These are phyloP conservation scores for Wallacemonas collosoma DNA, from an alignment of 208 protist genomes.

Conservation along the genomic window DNA sequence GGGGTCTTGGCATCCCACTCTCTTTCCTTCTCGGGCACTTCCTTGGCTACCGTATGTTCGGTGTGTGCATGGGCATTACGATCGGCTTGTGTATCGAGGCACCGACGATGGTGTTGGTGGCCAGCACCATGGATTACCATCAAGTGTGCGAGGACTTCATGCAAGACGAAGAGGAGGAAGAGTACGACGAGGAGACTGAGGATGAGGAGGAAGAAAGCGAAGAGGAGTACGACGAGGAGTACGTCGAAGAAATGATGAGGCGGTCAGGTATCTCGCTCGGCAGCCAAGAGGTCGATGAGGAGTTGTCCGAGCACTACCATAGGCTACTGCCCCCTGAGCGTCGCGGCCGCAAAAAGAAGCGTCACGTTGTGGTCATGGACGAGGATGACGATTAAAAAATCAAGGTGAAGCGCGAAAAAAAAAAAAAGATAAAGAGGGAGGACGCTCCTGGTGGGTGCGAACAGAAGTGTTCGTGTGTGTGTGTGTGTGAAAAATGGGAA, in stretches of 20 bases:
- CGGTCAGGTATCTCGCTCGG: conserved; percentile 67
- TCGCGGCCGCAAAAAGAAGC: conserved; percentile 26
- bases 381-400: conserved; percentile 33
- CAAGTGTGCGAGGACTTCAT: conserved; percentile 66
- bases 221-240: conserved; percentile 56
- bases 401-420: neutral
- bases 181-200: conserved; percentile 38
- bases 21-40: conserved; percentile 62
- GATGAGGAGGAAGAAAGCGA: conserved; percentile 54
- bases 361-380: conserved; percentile 26
- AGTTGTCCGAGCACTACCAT: conserved; percentile 45
- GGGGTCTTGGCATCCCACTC: conserved; percentile 73
- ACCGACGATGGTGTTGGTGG: conserved; percentile 66
- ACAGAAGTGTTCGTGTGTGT: too few species aligned
- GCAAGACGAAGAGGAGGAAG: conserved; percentile 58
- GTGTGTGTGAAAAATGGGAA: too few species aligned
- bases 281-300: conserved; percentile 32
- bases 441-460: too few species aligned
- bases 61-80: conserved; percentile 77
- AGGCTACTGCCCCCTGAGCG: conserved; percentile 46
- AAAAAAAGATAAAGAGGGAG: neutral
- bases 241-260: conserved; percentile 75
- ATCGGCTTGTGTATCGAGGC: conserved; percentile 83
- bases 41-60: conserved; percentile 59
- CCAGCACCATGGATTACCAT: conserved; percentile 62